Evolutionary conservation across 768 basidiomycete species (phyloP).

Genomic region (Macrolepiota fuliginosa): DNA sequence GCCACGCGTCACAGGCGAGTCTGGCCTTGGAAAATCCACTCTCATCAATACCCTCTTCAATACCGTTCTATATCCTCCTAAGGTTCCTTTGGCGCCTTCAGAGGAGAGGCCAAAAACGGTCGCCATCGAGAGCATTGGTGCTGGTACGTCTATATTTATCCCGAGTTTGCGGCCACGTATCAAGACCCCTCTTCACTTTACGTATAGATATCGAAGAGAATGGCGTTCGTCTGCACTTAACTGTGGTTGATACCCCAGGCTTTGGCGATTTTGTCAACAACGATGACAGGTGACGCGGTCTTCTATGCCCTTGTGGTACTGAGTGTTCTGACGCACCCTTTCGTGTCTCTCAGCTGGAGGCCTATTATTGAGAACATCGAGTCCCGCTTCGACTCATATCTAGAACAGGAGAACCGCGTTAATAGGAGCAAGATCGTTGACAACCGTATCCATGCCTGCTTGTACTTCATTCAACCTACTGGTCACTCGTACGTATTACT

Average conservation of each 20-base stretch:
- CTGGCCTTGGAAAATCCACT: conserved; percentile 97
- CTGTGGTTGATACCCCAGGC: conserved; percentile 99
- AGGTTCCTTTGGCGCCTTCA: conserved; percentile 80
- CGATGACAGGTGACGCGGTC: conserved; percentile 74
- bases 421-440: conserved; percentile 92
- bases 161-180: conserved; percentile 23
- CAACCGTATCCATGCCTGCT: conserved; percentile 97
- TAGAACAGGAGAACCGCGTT: conserved; percentile 98
- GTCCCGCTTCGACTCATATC: conserved; percentile 93
- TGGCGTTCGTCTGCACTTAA: conserved; percentile 92
- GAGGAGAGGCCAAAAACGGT: conserved; percentile 91
- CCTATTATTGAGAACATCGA: conserved; percentile 99
- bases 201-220: conserved; percentile 95
- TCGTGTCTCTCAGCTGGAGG: conserved; percentile 71
- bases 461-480: conserved; percentile 99
- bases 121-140: conserved; percentile 96
- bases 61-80: conserved; percentile 89
- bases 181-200: conserved; percentile 22
- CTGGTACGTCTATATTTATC: conserved; percentile 60
- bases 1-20: conserved; percentile 68
- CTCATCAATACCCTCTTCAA: conserved; percentile 99
- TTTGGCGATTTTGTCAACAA: conserved; percentile 99
- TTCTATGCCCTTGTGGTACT: conserved; percentile 15
- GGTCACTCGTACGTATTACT: conserved; percentile 82
- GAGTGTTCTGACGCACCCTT: conserved; percentile 18